Evolutionary conservation across 2,329 filamentous ascomycete species (phyloP).

Genomic region (Fusarium luffae): DNA sequence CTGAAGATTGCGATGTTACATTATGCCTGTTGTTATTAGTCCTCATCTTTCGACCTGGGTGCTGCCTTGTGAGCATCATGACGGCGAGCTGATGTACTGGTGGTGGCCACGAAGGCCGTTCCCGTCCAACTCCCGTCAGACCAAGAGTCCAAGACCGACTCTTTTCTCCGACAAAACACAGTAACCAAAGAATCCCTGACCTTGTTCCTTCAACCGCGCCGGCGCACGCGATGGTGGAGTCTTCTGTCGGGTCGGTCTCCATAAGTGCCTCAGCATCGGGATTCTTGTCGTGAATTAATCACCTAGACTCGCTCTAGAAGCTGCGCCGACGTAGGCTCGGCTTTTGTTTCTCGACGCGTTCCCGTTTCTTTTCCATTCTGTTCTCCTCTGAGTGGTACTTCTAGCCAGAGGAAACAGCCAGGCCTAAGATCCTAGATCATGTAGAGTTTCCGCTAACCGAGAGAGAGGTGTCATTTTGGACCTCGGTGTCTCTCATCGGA

Average conservation of each 20-base stretch:
- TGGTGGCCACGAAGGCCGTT: neutral
- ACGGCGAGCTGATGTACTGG: neutral
- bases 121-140: slow-evolving; percentile 9
- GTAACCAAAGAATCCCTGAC: slow-evolving; percentile 22
- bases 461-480: slow-evolving; percentile 7
- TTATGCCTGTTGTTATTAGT: slow-evolving; percentile 8
- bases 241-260: slow-evolving; percentile 30
- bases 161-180: slow-evolving; percentile 3
- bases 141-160: neutral
- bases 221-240: slow-evolving; percentile 44
- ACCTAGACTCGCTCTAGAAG: slow-evolving; percentile 31
- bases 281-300: slow-evolving; percentile 10
- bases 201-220: slow-evolving; percentile 18
- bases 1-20: slow-evolving; percentile 34
- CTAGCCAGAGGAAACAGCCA: neutral
- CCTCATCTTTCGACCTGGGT: slow-evolving; percentile 3
- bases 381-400: neutral
- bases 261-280: slow-evolving; percentile 38
- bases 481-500: slow-evolving; percentile 22
- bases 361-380: slow-evolving; percentile 23
- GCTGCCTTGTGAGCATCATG: slow-evolving; percentile 9
- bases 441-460: slow-evolving; percentile 7
- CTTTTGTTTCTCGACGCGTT: slow-evolving; percentile 2
- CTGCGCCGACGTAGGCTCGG: slow-evolving; percentile 5
- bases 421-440: neutral